Evolutionary conservation across 2,329 filamentous ascomycete genomes (phyloP), one percentile per base, ranked within the genome.

Genomic region (Talaromyces sp.): DNA sequence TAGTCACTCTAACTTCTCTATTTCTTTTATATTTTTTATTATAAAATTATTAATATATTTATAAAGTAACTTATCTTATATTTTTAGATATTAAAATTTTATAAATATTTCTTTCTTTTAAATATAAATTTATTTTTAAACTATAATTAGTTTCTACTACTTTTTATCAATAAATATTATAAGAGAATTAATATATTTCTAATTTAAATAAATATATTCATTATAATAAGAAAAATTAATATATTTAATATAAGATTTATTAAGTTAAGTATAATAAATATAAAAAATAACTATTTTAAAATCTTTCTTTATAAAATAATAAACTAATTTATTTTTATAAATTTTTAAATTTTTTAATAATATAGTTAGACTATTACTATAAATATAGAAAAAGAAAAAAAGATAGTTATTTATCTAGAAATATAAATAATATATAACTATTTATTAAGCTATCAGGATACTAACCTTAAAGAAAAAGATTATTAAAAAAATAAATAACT

Each of bases 61-160:
- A 31, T 49, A 49, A 43, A 43, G 3, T 31, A 56, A 17, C 14
- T 17, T 56, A 41, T 29, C 46, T 46, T 43, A 27, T 27, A n/a
- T n/a, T 43, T 13, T 2, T 54, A 29, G 38, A 41, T 0, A 29
- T 8, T 43, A 11, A 11, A 29, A n/a, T 54, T 24, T 27, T 53
- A 41, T 13, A 66, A 64, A 67, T 11, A 32, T 10, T 4, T 32
- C 31, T 11, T 32, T 11, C 10, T 32, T 32, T 32, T 32, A 32
- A 11, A 11, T 11, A 11, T 32, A 32, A 32, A 32, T 32, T 32
- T 32, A 32, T 11, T 32, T 32, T 17, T 52, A 29, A 27, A 17
- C 14, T 24, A 17, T 17, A 11, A 52, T 4, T 21, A 49, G 43
- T n/a, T 9, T 1, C 11, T 52, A 11, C 17, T 52, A 31, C 51